Base-by-base conservation (phyloP, 73 alveolate genomes). In the Paramecium pentaurelia region DNA sequence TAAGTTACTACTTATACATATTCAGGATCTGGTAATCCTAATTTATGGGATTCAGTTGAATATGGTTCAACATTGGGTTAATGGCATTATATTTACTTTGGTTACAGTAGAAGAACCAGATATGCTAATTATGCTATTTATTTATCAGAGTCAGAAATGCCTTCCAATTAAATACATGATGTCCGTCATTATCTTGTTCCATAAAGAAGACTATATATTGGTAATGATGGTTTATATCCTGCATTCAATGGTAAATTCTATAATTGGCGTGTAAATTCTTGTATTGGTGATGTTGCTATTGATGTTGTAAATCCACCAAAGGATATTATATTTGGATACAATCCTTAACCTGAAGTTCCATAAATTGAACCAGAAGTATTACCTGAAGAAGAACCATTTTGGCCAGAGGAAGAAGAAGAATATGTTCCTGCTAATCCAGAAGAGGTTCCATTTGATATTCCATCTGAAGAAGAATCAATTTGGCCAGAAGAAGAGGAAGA, bases 371-470 rank as follows among this genome's bases (percentile, higher is more conserved):
- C 49, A 6, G 6, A 8, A 7, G 49, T 10, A 40, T 40, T 6
- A 1, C 60, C 34, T 16, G 60, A 73, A 73, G 87, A 73, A 37
- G 87, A 73, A 73, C 60, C 36, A 34, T 9, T 3, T 36, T 38
- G 54, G 40, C 36, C 27, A 71, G 93, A 86, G 37, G 93, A 86
- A 54, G 93, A 86, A 54, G 45, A n/a, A 60, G 80, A 36, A 86
- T 14, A 37, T 0, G 77, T 42, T 27, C 83, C 83, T 42, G 25
- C 11, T 60, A 12, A 0, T 3, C 60, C 60, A 49, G 27, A 49
- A 14, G 28, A 5, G 0, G 60, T 4, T 3, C 25, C 60, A 49
- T 14, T 8, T 49, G 60, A 38, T n/a, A 4, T 49, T 49, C 8
- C 30, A 22, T 22, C 60, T 16, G 25, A 49, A 49, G 60, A 49